Percentiles rank a stretch among this genome's conserved stretches.
Evolutionary conservation across 192 early-diverging fungal genomes (phyloP).

Genomic region (Rhizophagus sp.): DNA sequence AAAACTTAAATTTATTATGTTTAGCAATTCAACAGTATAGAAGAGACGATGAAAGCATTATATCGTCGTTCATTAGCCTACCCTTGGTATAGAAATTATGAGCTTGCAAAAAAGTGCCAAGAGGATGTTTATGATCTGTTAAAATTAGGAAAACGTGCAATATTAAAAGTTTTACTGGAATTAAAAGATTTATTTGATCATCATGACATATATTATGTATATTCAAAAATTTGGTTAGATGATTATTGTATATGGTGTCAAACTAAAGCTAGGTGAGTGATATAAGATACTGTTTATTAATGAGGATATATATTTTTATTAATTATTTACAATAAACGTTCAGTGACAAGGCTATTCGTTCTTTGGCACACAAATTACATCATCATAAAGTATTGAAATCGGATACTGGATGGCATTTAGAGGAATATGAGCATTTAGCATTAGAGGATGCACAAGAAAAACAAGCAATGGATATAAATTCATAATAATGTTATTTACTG

Average conservation of each 20-base stretch:
- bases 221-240: slow-evolving; percentile 85
- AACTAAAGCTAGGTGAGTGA: slow-evolving; percentile 67
- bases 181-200: slow-evolving; percentile 78
- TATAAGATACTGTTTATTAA: neutral
- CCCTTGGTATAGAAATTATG: slow-evolving; percentile 82
- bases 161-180: slow-evolving; percentile 78
- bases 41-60: slow-evolving; percentile 60
- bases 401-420: slow-evolving; percentile 75
- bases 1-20: neutral
- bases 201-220: slow-evolving; percentile 87
- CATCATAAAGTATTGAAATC: slow-evolving; percentile 67
- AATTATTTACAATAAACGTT: neutral
- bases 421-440: slow-evolving; percentile 75
- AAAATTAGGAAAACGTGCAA: slow-evolving; percentile 78
- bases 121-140: slow-evolving; percentile 83
- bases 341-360: slow-evolving; percentile 67
- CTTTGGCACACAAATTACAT: slow-evolving; percentile 81
- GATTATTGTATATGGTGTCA: slow-evolving; percentile 96
- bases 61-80: slow-evolving; percentile 84
- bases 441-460: slow-evolving; percentile 38
- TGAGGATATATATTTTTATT: slow-evolving; percentile 19
- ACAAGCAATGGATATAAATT: neutral
- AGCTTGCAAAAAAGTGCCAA: slow-evolving; percentile 69
- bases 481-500: neutral
- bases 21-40: slow-evolving; percentile 62